Evolutionary conservation across 2,329 filamentous ascomycete species (phyloP), one percentile per base, ranked within the genome.

Genomic region (Fusarium sp.): DNA sequence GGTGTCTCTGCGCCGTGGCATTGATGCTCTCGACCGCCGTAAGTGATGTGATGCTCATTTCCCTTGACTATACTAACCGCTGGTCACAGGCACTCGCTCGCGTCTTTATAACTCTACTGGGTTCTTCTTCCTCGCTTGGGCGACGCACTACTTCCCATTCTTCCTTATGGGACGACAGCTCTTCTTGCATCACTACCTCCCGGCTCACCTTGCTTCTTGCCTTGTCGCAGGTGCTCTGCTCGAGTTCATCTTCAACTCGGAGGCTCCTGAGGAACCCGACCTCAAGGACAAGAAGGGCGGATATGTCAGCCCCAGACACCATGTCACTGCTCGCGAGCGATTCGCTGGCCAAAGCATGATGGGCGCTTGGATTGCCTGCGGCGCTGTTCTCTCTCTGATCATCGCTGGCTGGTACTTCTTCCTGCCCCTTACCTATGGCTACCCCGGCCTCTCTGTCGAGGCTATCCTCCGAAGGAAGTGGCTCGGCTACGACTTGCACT

Each of bases 121-220:
- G 24, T 99, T 99, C 86, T 96, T 99, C 83, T 98, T 97, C 87
- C 86, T 99, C 54, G 92, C 93, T 53, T 99, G 95, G 95, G 93
- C 92, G 12, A 94, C 93, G 3, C 95, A 99, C 77, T 99, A 97
- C 82, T 88, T 97, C 77, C 94, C 94, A 48, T 99, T 99, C 83
- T 99, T 88, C 81, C 87, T 97, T 64, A 99, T 99, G 94, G 94
- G 94, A 54, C 93, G 94, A 70, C 94, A 99, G 77, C 88, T 97
- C 65, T 99, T 99, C 88, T 79, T 99, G 69, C 95, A 99, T 77
- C 95, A 99, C 79, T 99, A 99, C 75, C 86, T 99, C 4, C 95
- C 95, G 1, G 92, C 95, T 1, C 95, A 99, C 74, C 84, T 99
- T 10, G 94, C 95, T 1, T 97, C 93, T 7, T 88, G 88, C 26